Evolutionary conservation across 2,329 filamentous ascomycete genomes (phyloP).

Genomic region (Aspergillus ustus): DNA sequence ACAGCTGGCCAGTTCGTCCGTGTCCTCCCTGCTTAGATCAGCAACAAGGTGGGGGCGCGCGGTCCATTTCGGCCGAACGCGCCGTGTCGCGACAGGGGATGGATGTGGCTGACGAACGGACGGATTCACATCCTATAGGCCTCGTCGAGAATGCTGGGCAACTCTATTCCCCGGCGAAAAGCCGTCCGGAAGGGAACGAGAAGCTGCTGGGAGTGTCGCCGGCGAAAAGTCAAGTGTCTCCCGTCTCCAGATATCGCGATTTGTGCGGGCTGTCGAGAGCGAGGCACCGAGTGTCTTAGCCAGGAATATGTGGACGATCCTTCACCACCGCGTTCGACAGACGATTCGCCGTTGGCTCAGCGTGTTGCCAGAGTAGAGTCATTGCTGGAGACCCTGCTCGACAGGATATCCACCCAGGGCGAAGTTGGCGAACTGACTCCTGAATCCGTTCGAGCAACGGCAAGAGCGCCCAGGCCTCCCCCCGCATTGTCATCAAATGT

Average conservation of each 20-base stretch:
- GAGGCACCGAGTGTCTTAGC: background rate
- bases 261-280: background rate
- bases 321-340: background rate
- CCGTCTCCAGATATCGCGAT: background rate
- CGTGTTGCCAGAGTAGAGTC: background rate
- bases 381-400: background rate
- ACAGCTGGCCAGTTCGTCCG: no score
- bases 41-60: background rate
- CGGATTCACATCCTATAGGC: background rate
- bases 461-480: background rate
- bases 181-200: background rate
- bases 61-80: background rate
- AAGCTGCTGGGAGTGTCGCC: slow-evolving; percentile 7
- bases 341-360: background rate
- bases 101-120: no score
- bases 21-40: no score
- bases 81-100: background rate
- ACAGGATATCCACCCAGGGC: background rate
- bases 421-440: background rate
- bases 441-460: background rate
- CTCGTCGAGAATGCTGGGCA: background rate
- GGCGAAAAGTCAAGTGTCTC: background rate
- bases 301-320: slow-evolving; percentile 4
- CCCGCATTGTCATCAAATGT: background rate
- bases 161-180: background rate